Percentiles rank a stretch among this genome's conserved stretches.
phyloP scores from a whole-genome alignment of 1,284 basidiomycete genomes.

The Boletellus deceptivus region DNA sequence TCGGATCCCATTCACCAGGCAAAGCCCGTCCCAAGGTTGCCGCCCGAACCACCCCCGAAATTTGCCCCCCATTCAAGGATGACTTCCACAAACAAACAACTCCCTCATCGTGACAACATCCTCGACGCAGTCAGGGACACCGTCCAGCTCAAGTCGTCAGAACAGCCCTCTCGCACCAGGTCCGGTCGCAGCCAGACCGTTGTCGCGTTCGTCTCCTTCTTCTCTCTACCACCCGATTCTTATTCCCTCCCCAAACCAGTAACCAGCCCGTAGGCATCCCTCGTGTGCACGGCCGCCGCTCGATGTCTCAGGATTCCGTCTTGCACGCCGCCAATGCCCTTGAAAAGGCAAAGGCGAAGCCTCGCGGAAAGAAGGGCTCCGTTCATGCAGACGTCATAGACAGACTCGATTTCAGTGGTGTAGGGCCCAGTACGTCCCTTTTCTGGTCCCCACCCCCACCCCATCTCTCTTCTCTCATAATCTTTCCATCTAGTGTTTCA shows the following conservation, averaged over 20 bases:
- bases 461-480: constrained; percentile 11
- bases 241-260: constrained; percentile 8
- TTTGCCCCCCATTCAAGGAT: constrained; percentile 27
- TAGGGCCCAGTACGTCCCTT: constrained; percentile 66
- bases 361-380: constrained; percentile 66
- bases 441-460: neutral
- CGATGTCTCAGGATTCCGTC: constrained; percentile 68
- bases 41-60: constrained; percentile 43
- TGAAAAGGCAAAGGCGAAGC: constrained; percentile 56
- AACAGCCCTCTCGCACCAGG: constrained; percentile 40
- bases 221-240: constrained; percentile 8
- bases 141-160: constrained; percentile 43
- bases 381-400: constrained; percentile 66
- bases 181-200: constrained; percentile 48
- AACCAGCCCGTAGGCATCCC: constrained; percentile 24
- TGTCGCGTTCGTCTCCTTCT: constrained; percentile 34
- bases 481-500: constrained; percentile 64
- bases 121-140: constrained; percentile 65
- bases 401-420: constrained; percentile 62
- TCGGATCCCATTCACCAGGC: constrained; percentile 42
- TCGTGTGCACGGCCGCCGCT: constrained; percentile 52
- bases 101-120: constrained; percentile 41
- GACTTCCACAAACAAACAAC: constrained; percentile 27
- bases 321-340: constrained; percentile 38
- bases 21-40: constrained; percentile 38